Conservation (phyloP, 108 stramenopile species). For the Hondaea fermentalgiana region DNA sequence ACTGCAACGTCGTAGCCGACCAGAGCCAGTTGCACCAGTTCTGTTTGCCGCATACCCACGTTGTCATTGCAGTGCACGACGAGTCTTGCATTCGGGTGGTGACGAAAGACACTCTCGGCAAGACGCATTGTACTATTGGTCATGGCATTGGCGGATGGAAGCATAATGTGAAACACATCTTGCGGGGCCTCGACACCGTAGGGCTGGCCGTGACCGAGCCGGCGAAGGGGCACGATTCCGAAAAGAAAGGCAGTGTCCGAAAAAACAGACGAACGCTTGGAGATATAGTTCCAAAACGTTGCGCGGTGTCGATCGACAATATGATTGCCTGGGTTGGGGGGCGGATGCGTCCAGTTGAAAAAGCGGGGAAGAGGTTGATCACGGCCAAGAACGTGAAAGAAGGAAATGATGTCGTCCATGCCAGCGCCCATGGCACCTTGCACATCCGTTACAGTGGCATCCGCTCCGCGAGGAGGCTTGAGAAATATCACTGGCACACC, state of each 20-base stretch:
- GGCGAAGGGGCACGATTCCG: not conserved
- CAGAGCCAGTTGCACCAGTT: not conserved
- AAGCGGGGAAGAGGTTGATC: not conserved
- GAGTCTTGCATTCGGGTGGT: not conserved
- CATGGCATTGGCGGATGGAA: not conserved
- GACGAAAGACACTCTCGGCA: not conserved
- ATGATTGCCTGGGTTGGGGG: not conserved
- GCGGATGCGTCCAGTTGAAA: not conserved
- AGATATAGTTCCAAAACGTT: not conserved
- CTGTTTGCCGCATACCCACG: not conserved
- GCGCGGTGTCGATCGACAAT: not conserved
- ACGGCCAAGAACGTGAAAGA: not conserved
- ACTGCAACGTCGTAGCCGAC: not conserved
- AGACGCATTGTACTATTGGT: not conserved
- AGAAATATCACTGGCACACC: not conserved
- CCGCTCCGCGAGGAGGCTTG: not conserved
- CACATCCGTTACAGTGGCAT: not conserved
- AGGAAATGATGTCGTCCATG: not conserved
- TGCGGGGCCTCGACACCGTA: not conserved
- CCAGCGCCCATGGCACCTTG: not conserved
- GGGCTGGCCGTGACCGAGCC: not conserved
- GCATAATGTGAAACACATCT: not conserved
- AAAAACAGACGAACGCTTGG: not conserved
- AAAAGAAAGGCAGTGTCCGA: not conserved
- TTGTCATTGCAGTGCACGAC: not conserved